Conservation (phyloP, 176 grass and related monocot species). For the Saccharum officinarum region DNA sequence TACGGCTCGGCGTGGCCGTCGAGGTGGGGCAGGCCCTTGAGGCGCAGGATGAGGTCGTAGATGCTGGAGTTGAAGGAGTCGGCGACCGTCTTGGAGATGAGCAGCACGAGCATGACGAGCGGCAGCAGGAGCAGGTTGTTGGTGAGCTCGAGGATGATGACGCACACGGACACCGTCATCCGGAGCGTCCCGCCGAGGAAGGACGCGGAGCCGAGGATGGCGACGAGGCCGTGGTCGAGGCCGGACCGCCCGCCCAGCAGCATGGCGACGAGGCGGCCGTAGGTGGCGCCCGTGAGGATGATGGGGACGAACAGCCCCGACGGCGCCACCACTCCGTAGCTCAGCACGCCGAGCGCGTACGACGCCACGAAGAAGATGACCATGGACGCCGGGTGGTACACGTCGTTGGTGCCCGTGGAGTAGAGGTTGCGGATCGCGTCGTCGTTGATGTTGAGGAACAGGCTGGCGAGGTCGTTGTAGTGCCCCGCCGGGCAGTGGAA, state of each 20-base stretch:
- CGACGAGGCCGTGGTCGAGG: constrained; percentile 91
- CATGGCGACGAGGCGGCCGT: constrained; percentile 74
- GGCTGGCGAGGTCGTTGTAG: constrained; percentile 93
- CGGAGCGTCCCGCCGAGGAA: constrained; percentile 91
- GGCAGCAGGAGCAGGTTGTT: constrained; percentile 94
- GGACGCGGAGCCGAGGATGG: constrained; percentile 85
- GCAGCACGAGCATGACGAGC: constrained; percentile 86
- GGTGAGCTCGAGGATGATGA: constrained; percentile 85
- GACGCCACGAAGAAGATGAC: constrained; percentile 66
- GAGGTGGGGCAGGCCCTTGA: constrained; percentile 89
- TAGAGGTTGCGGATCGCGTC: constrained; percentile 90
- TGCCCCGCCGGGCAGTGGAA: constrained; percentile 74
- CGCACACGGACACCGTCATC: constrained; percentile 88
- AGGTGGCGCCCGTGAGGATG: constrained; percentile 91
- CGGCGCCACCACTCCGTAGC: constrained; percentile 91
- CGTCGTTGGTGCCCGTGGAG: constrained; percentile 67
- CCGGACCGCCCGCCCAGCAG: constrained; percentile 50
- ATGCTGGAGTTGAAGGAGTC: constrained; percentile 90
- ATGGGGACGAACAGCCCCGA: constrained; percentile 86
- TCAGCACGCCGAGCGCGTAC: constrained; percentile 74
- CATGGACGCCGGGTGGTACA: constrained; percentile 72
- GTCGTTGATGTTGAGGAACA: constrained; percentile 91
- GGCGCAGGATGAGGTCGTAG: constrained; percentile 76
- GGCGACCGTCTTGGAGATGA: constrained; percentile 86
- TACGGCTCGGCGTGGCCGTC: constrained; percentile 86